Conservation (phyloP, 192 early-diverging fungal genomes). For the Entomortierella lignicola region DNA sequence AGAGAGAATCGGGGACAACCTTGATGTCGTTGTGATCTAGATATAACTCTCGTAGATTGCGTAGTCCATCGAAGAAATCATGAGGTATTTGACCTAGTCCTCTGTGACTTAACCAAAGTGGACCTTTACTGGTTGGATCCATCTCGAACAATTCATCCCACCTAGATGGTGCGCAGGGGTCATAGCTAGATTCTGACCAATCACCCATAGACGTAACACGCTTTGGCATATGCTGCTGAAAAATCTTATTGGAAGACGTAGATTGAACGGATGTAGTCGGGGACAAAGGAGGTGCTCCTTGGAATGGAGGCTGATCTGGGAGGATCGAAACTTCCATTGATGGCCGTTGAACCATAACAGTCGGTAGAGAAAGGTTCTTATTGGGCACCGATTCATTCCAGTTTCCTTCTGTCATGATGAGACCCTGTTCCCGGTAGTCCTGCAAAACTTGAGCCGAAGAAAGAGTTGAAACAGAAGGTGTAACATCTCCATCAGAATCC, state of each 20-base stretch:
- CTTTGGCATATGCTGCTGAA: background rate
- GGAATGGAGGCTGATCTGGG: constrained; percentile 33
- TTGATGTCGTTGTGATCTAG: constrained; percentile 58
- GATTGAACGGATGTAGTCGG: constrained; percentile 22
- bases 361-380: constrained; percentile 2
- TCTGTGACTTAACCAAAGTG: constrained; percentile 41
- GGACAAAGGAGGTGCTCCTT: constrained; percentile 11
- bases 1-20: constrained; percentile 57
- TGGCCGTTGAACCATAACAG: constrained; percentile 28
- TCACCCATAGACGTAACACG: constrained; percentile 17
- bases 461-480: constrained; percentile 17
- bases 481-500: constrained; percentile 14
- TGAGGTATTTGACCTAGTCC: constrained; percentile 53
- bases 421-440: constrained; percentile 15
- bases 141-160: constrained; percentile 54
- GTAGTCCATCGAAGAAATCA: constrained; percentile 57
- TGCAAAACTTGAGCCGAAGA: constrained; percentile 17
- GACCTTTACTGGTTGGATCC: constrained; percentile 55
- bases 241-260: constrained; percentile 2
- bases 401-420: constrained; percentile 21
- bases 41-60: constrained; percentile 56
- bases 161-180: constrained; percentile 45
- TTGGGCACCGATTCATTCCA: constrained; percentile 20
- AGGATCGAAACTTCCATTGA: constrained; percentile 36
- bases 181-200: constrained; percentile 51